phyloP scores from a whole-genome alignment of 768 basidiomycete species.

The Suillus clintonianus region DNA sequence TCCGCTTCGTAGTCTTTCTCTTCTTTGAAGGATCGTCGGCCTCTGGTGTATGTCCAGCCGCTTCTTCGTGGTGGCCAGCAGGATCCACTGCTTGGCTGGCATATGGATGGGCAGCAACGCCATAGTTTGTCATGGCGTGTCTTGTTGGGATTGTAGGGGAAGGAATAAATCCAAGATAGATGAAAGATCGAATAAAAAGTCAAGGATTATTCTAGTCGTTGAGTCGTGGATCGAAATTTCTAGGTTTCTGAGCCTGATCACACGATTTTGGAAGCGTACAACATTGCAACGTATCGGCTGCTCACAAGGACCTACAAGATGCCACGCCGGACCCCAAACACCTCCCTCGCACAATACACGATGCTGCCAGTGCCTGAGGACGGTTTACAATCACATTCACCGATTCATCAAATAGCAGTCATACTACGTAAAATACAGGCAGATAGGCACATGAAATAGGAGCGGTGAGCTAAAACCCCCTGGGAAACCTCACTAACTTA shows the following conservation, averaged over 20 bases:
- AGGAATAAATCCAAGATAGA: not conserved
- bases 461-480: not conserved
- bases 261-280: slow-evolving; percentile 1
- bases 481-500: not conserved
- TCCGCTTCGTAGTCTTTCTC: slow-evolving; percentile 56
- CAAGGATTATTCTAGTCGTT: not conserved
- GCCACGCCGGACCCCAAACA: slow-evolving; percentile 1
- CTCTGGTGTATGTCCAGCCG: slow-evolving; percentile 16
- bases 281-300: slow-evolving; percentile 4
- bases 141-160: not conserved
- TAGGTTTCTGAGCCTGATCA: slow-evolving; percentile 3
- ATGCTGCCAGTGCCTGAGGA: not conserved
- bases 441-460: not conserved
- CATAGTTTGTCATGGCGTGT: slow-evolving; percentile 27
- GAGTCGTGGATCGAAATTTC: not conserved
- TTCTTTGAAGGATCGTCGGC: slow-evolving; percentile 37
- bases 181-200: not conserved
- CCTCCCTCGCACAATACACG: not conserved
- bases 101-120: slow-evolving; percentile 24
- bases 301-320: slow-evolving; percentile 6
- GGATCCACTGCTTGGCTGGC: slow-evolving; percentile 17
- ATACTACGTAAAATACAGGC: not conserved
- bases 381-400: not conserved
- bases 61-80: slow-evolving; percentile 25
- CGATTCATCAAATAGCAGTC: not conserved